Evolutionary conservation across 805 yeast species (phyloP), one percentile per base, ranked within the genome.

Genomic region (Suhomyces sp.): DNA sequence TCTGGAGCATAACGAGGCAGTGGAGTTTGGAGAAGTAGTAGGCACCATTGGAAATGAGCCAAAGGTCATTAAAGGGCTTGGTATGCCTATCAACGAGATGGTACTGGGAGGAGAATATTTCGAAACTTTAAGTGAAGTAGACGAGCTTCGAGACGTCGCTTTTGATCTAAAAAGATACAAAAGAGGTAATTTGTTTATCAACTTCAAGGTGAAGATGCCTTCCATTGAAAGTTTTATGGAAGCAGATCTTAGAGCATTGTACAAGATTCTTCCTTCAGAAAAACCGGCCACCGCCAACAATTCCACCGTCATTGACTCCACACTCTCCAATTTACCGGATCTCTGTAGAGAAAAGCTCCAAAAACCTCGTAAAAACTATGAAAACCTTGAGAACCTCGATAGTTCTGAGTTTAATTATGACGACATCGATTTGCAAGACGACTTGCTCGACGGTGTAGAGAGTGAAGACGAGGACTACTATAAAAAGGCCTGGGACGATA

Each of bases 11-110:
- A 52, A 64, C 44, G 51, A 48, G 15, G 46, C 58, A 2, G 51
- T 67, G 46, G 54, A 61, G 73, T 27, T 73, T 68, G 70, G 78
- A 68, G 59, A 74, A 68, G 50, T 83, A 0, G 82, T 86, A 13
- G 90, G 87, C 38, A 68, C 85, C 5, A 71, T 82, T 17, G 69
- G 72, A 26, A 79, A 83, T 3, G 65, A 74, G 5, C 69, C 82
- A 12, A 83, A 82, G 57, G 64, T 77, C 17, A 70, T 82, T 3
- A 71, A 72, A 51, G 80, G 80, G 1, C 65, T 71, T 47, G 92
- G 92, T 6, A 85, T 86, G 90, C 91, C 92, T 12, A 72, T 78
- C 35, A 59, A 57, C 27, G 60, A 60, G 22, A 53, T 57, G 3
- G 51, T 59, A n/a, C 54, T 46, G 2, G 63, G 66, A 35, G 73